Conservation (phyloP, 116 monocot species). For the Thalassia testudinum region DNA sequence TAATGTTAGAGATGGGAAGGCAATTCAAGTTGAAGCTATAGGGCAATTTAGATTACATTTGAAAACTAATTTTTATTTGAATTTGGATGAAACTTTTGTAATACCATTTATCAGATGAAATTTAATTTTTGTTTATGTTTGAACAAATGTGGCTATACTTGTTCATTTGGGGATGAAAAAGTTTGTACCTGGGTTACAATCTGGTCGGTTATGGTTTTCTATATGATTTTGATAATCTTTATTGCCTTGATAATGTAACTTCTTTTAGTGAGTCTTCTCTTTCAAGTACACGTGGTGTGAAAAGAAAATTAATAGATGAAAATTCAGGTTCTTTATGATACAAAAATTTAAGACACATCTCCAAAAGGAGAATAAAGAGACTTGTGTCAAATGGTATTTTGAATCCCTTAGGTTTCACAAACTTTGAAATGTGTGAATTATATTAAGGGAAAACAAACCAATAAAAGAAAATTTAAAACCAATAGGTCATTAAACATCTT, state of each 20-base stretch:
- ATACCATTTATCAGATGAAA: conserved; percentile 12
- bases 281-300: conserved; percentile 1
- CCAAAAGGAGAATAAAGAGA: too few species aligned
- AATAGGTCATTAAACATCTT: too few species aligned
- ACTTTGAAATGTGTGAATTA: too few species aligned
- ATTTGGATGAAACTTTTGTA: conserved; percentile 12
- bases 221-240: conserved; percentile 6
- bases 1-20: conserved; percentile 6
- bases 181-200: conserved; percentile 6
- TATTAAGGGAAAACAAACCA: too few species aligned
- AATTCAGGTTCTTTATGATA: too few species aligned
- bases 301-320: neutral
- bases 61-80: conserved; percentile 5
- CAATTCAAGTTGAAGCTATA: conserved; percentile 4
- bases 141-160: conserved; percentile 9
- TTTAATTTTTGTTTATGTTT: conserved; percentile 14
- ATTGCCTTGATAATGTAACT: conserved; percentile 3
- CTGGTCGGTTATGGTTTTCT: conserved; percentile 6
- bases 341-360: too few species aligned
- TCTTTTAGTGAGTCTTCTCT: conserved; percentile 4
- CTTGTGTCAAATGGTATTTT: too few species aligned
- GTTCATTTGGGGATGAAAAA: conserved; percentile 3
- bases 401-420: too few species aligned
- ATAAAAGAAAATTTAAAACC: too few species aligned
- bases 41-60: conserved; percentile 12